Percentiles rank a stretch among this genome's conserved stretches.
Evolutionary conservation across 2,329 filamentous ascomycete genomes (phyloP).

Genomic region (Neonectria neomacrospora): DNA sequence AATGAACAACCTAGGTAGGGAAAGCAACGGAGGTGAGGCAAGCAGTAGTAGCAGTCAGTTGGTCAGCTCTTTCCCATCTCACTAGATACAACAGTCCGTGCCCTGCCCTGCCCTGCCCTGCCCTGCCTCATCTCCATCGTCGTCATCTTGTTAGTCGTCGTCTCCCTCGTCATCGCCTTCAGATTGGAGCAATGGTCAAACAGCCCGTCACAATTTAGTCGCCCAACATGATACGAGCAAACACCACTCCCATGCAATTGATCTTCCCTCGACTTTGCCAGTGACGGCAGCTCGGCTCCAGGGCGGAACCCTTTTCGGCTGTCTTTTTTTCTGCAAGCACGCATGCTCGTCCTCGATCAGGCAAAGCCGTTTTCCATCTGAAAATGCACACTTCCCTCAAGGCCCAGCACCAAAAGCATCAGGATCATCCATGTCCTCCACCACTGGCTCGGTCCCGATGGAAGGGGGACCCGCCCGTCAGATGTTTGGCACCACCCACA

Average conservation of each 20-base stretch:
- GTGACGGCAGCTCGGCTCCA: background rate
- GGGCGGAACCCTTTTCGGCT: background rate
- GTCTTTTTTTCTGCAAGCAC: slow-evolving; percentile 16
- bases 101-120: too few species aligned
- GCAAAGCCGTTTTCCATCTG: slow-evolving; percentile 2
- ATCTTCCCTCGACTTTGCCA: background rate
- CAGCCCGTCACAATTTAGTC: background rate
- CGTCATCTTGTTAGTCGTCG: too few species aligned
- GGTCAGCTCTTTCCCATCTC: too few species aligned
- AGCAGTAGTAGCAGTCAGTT: too few species aligned
- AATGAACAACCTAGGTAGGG: too few species aligned
- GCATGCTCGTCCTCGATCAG: slow-evolving; percentile 17
- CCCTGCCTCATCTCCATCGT: too few species aligned
- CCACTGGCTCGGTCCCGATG: slow-evolving; percentile 26
- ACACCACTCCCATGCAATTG: background rate
- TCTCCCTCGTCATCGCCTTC: background rate
- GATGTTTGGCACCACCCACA: slow-evolving; percentile 33
- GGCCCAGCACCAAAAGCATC: slow-evolving; percentile 11
- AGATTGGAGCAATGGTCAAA: background rate
- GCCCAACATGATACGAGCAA: background rate
- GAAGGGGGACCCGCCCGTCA: slow-evolving; percentile 18
- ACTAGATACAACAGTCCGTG: too few species aligned
- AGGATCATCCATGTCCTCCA: slow-evolving; percentile 18
- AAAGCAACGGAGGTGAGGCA: too few species aligned
- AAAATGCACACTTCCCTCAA: background rate